Evolutionary conservation across 179 eudicot genomes (phyloP).

Genomic region (Sideroxylon spinosum): DNA sequence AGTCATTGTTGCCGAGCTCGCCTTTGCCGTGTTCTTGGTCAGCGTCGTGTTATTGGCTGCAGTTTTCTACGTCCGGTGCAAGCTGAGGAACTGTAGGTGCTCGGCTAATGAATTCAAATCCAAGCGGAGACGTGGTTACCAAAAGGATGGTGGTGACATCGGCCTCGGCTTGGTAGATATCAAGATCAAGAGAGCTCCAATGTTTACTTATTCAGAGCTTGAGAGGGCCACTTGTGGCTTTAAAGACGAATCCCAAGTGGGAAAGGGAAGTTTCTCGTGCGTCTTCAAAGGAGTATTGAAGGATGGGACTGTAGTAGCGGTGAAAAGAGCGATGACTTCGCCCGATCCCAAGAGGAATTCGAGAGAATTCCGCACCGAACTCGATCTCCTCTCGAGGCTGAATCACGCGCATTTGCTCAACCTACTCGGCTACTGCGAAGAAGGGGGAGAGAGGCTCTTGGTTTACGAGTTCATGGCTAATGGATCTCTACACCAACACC

Average conservation of each 20-base stretch:
- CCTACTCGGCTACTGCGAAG: slow-evolving; percentile 87
- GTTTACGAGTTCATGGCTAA: slow-evolving; percentile 97
- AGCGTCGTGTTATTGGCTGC: slow-evolving; percentile 47
- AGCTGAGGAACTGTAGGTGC: slow-evolving; percentile 68
- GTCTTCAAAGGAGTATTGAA: slow-evolving; percentile 79
- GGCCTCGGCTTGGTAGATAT: slow-evolving; percentile 65
- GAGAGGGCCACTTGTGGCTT: slow-evolving; percentile 78
- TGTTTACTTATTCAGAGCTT: slow-evolving; percentile 70
- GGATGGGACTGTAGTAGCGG: slow-evolving; percentile 80
- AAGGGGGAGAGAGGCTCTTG: slow-evolving; percentile 74
- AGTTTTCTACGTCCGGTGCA: slow-evolving; percentile 53
- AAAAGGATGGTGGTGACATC: slow-evolving; percentile 40
- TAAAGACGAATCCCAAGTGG: slow-evolving; percentile 75
- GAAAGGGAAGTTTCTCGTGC: slow-evolving; percentile 92
- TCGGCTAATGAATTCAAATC: slow-evolving; percentile 29
- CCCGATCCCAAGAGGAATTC: slow-evolving; percentile 73
- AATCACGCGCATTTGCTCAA: slow-evolving; percentile 90
- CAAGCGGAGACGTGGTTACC: slow-evolving; percentile 32
- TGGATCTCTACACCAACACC: slow-evolving; percentile 79
- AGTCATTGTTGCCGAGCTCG: slow-evolving; percentile 59
- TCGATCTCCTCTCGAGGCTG: slow-evolving; percentile 71
- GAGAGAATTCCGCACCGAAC: slow-evolving; percentile 81
- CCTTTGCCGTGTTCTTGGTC: slow-evolving; percentile 58
- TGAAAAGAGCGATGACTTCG: slow-evolving; percentile 73
- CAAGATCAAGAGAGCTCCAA: slow-evolving; percentile 61